Evolutionary conservation across 2,329 filamentous ascomycete species (phyloP), one percentile per base, ranked within the genome.

Genomic region (Botryosphaeria dothidea): DNA sequence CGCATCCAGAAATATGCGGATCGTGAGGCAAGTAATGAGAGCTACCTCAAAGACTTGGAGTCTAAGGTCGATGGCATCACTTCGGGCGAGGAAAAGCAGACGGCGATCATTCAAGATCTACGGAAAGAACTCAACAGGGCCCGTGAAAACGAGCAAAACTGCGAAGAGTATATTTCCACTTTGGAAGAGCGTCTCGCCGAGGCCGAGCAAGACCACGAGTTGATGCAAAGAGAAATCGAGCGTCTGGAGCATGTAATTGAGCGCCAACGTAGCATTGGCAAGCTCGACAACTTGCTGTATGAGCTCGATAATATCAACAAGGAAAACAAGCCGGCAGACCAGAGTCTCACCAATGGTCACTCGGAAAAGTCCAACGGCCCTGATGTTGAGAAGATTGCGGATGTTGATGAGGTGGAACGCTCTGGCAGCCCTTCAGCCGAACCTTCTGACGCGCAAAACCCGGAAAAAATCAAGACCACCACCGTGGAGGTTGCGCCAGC

Each of bases 181-280:
- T 82, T 99, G 11, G 95, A 99, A 75, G 95, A 98, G 79, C 90
- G 94, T 23, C 85, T 99, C 8, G 95, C 95, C 0, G 95, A 99
- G 78, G 90, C 94, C 2, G 95, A 99, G 72, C 94, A 98, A 77
- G 95, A 99, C 74, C 88, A 92, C 68, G 95, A 98, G 76, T 82
- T 97, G 67, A 97, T 99, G 94, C 93, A 97, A 76, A 92, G 94
- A 38, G 95, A 99, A 74, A 92, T 99, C 68, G 92, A 97, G 72
- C 88, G 94, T 36, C 84, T 99, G 13, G 95, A 98, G 78, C 92
- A 97, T 77, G 92, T 99, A 7, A 88, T 99, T 60, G 94, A 98
- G 77, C 91, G 96, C 56, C 95, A 99, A 77, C 87, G 95, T 66
- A 97, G 93, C 75, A 86, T 99, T 3, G 95, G 95, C 45, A 96